A percentile compares a stretch with the other conserved stretches of the same genome.
phyloP scores from a whole-genome alignment of 208 protist species.

The Crithidia bombi region DNA sequence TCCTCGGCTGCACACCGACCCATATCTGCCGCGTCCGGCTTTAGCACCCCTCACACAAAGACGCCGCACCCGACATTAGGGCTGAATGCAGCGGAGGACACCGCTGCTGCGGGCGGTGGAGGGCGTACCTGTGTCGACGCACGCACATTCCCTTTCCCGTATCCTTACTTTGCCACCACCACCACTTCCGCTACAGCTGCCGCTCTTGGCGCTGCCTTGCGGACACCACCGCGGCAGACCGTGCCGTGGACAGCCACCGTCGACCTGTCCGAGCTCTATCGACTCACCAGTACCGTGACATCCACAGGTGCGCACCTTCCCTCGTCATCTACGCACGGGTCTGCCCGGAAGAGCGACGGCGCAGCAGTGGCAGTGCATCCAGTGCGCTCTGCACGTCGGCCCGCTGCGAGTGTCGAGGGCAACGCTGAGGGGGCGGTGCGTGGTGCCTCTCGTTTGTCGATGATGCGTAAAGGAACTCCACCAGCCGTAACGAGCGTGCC shows the following conservation, averaged over 20 bases:
- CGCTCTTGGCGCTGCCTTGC: conserved; percentile 6
- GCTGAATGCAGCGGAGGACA: neutral
- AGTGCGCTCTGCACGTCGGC: neutral
- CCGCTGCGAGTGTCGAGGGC: neutral
- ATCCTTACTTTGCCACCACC: neutral
- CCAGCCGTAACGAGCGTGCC: no score
- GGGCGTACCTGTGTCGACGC: neutral
- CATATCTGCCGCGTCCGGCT: neutral
- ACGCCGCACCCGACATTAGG: neutral
- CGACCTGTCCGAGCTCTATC: neutral
- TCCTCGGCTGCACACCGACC: neutral
- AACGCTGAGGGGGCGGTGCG: neutral
- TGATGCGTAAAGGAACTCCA: no score
- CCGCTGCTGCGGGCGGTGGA: no score
- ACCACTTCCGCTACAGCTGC: conserved; percentile 5
- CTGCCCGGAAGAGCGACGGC: neutral
- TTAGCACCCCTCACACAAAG: neutral
- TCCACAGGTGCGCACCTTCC: neutral
- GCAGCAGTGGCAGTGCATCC: neutral
- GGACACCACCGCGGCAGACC: conserved; percentile 13
- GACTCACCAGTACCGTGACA: neutral
- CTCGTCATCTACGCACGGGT: neutral
- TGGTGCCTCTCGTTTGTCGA: neutral
- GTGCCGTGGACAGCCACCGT: neutral
- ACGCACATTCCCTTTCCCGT: neutral